Base-by-base conservation (phyloP, 1,284 basidiomycete species). In the Tilletia indica region DNA sequence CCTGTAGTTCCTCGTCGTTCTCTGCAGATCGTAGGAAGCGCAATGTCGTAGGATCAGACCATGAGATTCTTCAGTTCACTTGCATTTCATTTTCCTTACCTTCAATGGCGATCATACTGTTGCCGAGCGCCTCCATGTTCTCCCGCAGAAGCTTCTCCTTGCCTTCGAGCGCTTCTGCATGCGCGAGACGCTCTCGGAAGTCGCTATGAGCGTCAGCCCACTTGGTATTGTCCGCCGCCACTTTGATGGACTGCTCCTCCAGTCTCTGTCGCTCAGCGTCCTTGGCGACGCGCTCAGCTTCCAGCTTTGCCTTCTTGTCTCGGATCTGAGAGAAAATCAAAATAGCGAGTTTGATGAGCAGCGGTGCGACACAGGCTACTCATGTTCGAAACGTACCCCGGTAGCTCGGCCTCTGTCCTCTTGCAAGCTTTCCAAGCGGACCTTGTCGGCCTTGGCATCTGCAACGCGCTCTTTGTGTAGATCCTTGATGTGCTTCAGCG, bases 391-490 rank as follows among this genome's bases (percentile, higher is more conserved):
- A 38, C 61, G 5, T 42, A 64, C 61, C 31, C 19, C 19, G 9
- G 31, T 64, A 14, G 61, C 61, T 11, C 61, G 61, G 38, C 9
- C 34, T 19, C 61, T 25, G 21, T 64, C 61, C 61, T 64, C 61
- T 39, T 90, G 89, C 48, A 97, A 88, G 39, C 90, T 89, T 54
- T 92, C 89, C 2, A 98, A 88, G 14, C 92, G 90, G 81, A 93
- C 95, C 78, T 92, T 92, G 84, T 98, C 94, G 1, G 93, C 91
- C 85, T 99, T 99, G 71, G 97, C 88, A 74, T 98, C 95, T 3
- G 90, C 89, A 0, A 90, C 88, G 16, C 94, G 90, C 67, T 99
- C 97, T 84, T 99, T 99, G 48, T 80, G 78, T 2, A 83, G 72
- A 5, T 77, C 73, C 84, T 96, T 97, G 86, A 99, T 97, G 58